Evolutionary conservation across 345 rosid species (phyloP).

Genomic region (Eucalyptus pauciflora): DNA sequence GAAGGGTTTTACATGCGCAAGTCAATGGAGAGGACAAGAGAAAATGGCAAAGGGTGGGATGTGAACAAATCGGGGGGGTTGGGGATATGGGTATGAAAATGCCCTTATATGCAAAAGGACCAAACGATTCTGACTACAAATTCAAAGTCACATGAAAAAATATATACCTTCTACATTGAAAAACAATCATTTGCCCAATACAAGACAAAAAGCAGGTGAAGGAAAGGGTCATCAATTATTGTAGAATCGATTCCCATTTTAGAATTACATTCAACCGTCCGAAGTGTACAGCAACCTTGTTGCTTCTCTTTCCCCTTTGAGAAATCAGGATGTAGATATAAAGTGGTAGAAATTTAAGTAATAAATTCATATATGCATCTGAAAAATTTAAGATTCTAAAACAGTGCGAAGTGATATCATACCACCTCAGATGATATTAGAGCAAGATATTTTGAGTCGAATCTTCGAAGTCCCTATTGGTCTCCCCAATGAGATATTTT

Average conservation of each 20-base stretch:
- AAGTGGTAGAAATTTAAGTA: neutral
- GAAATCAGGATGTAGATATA: neutral
- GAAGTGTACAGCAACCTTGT: neutral
- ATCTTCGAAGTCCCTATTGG: accelerated
- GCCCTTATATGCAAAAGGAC: neutral
- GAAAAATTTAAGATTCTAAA: too few species aligned
- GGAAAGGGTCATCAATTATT: neutral
- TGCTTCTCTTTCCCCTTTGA: neutral
- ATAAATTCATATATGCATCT: neutral
- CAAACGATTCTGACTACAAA: neutral
- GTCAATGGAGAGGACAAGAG: neutral
- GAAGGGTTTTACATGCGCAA: neutral
- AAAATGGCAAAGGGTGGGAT: neutral
- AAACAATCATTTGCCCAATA: neutral
- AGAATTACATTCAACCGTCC: neutral
- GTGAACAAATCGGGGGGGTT: neutral
- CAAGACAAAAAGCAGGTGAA: neutral
- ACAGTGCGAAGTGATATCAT: accelerated
- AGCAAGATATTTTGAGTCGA: neutral
- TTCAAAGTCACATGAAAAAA: neutral
- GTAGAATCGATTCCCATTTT: neutral
- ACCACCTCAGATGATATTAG: neutral
- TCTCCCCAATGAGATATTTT: neutral
- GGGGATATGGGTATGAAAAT: neutral
- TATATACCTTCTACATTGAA: neutral